Conservation (phyloP, 495 filamentous ascomycete species). For the Pyronema omphalodes region DNA sequence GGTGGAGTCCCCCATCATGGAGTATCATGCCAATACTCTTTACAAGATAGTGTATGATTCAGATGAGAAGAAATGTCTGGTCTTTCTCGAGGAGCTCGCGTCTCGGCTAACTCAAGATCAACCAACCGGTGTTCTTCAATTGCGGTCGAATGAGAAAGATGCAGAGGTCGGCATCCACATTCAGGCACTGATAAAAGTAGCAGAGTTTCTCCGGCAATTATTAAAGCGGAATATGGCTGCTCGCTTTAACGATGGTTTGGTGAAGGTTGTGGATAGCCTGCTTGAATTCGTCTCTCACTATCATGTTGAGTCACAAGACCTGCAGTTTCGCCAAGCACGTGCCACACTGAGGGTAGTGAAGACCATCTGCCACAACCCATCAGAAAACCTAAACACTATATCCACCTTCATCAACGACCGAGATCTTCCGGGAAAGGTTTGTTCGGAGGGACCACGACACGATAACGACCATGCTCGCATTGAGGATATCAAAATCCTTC, state of each 20-base stretch:
- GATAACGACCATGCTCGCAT: slow-evolving; percentile 49
- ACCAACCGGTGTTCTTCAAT: too few relatives aligned
- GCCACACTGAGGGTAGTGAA: neutral
- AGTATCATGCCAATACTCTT: neutral
- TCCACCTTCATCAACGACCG: slow-evolving; percentile 14
- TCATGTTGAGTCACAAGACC: neutral
- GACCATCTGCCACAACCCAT: neutral
- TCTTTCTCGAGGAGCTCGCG: neutral
- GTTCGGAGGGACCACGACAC: slow-evolving; percentile 37
- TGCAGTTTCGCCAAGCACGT: neutral
- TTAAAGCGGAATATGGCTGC: neutral
- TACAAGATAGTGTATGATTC: neutral
- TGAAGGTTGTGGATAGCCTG: neutral
- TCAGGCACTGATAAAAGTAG: neutral
- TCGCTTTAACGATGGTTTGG: neutral
- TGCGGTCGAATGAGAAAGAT: neutral
- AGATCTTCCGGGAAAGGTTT: slow-evolving; percentile 36
- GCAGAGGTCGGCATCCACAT: neutral
- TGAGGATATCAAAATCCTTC: slow-evolving; percentile 40
- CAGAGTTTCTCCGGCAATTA: neutral
- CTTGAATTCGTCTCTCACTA: neutral
- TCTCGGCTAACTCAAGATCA: neutral
- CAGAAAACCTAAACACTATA: neutral
- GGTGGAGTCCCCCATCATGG: neutral
- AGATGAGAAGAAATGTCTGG: neutral